Evolutionary conservation across 495 filamentous ascomycete genomes (phyloP).

Genomic region (Cercophora newfieldiana): DNA sequence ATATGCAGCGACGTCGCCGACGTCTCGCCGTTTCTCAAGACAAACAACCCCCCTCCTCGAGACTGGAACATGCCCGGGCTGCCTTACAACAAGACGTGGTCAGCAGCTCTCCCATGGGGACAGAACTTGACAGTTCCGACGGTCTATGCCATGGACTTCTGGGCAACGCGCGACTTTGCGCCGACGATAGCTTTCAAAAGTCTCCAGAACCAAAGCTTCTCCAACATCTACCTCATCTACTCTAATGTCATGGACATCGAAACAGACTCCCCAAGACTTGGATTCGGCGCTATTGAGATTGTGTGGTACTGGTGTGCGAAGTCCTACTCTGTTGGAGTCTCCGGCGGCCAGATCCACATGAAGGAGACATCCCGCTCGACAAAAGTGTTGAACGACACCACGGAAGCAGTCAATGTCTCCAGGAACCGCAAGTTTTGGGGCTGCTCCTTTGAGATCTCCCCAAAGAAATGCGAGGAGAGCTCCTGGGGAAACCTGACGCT

Average conservation of each 20-base stretch:
- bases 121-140: conserved; percentile 3
- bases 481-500: conserved; percentile 5
- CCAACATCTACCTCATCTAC: conserved; percentile 8
- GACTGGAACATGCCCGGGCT: conserved; percentile 4
- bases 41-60: not conserved
- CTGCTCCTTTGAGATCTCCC: not conserved
- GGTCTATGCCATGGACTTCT: conserved; percentile 9
- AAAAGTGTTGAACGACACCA: not conserved
- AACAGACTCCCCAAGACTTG: not conserved
- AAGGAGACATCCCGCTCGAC: not conserved
- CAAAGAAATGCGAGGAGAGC: not conserved
- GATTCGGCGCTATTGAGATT: not conserved
- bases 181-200: not conserved
- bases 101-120: not conserved
- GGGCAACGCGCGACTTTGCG: not conserved
- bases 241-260: conserved; percentile 3
- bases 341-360: not conserved
- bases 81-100: not conserved
- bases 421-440: not conserved
- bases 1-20: conserved; percentile 8
- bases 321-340: not conserved
- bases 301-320: conserved; percentile 11
- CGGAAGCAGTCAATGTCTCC: not conserved
- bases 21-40: not conserved
- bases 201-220: conserved; percentile 1